Evolutionary conservation across 2,329 filamentous ascomycete genomes (phyloP), one percentile per base, ranked within the genome.

Genomic region (Echinosphaeria canescens): DNA sequence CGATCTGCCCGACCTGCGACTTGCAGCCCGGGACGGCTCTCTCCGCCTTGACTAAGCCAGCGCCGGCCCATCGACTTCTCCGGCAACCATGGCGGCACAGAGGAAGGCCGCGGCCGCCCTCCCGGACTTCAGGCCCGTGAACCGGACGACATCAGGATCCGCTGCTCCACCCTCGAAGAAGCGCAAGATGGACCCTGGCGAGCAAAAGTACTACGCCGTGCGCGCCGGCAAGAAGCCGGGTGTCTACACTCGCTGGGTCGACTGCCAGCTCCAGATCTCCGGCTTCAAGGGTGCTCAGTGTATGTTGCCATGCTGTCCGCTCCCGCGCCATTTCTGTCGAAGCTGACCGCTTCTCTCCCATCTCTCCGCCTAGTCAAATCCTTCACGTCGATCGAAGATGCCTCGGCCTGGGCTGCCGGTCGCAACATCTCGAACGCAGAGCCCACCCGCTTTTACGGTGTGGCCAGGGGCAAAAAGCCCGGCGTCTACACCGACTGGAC

Each of bases 371-470:
- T 32, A 88, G 80, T 76, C 55, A 85, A 88, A 51, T 80, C 75
- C 2, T 93, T 92, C 42, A 51, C 59, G 8, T 68, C 62, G 1
- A 54, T 61, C 31, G 62, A 71, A 33, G 81, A 92, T 31, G 85
- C 85, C n/a, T 63, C 76, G 39, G 68, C 66, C 2, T 93, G 79
- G 42, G 57, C 80, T 15, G 66, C 61, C 2, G 76, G 78, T 25
- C 61, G 59, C 35, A 59, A 61, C 30, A 46, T 46, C 10, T 41
- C 48, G 11, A 38, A 50, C 25, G 35, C 39, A 15, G 44, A 53
- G 31, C 50, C 56, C 24, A 41, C 52, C 26, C 54, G 51, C 26
- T 73, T 59, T 44, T 73, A 73, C 39, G 68, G 58, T 4, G 63
- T 74, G 5, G 68, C 66, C 2, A 51, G 63, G 5, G 68, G 67